Conservation (phyloP, 441 rosid species). For the Populus hybrid region DNA sequence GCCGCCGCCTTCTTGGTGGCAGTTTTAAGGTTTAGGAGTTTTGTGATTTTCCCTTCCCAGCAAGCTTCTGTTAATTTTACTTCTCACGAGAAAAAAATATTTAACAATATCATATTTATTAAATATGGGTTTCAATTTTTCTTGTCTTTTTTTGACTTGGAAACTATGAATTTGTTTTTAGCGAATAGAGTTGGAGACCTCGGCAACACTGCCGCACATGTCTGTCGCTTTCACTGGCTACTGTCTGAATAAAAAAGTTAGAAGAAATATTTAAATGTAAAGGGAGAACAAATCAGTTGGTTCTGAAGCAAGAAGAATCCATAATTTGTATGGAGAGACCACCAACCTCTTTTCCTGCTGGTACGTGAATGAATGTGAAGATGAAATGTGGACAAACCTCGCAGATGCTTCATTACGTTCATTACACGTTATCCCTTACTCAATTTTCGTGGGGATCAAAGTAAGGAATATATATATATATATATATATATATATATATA, state of each 20-base stretch:
- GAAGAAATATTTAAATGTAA: no score
- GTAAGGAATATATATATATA: neutral
- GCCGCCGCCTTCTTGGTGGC: no score
- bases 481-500: no score
- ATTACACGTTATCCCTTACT: neutral
- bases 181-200: neutral
- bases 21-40: no score
- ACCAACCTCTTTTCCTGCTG: conserved; percentile 19
- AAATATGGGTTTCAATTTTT: no score
- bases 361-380: neutral
- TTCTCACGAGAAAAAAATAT: neutral
- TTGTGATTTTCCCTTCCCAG: no score
- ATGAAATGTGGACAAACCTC: no score
- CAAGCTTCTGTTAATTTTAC: no score
- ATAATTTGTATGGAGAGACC: neutral
- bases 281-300: neutral
- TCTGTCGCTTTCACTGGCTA: conserved; percentile 33
- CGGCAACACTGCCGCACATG: conserved; percentile 29
- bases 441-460: neutral
- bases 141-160: neutral
- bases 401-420: neutral
- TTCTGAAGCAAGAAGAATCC: neutral
- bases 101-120: no score
- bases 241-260: conserved; percentile 6
- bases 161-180: neutral